These are phyloP conservation scores for Aristolochia fimbriata DNA, from an alignment of 164 flowering plant species.

Conservation along the genomic window DNA sequence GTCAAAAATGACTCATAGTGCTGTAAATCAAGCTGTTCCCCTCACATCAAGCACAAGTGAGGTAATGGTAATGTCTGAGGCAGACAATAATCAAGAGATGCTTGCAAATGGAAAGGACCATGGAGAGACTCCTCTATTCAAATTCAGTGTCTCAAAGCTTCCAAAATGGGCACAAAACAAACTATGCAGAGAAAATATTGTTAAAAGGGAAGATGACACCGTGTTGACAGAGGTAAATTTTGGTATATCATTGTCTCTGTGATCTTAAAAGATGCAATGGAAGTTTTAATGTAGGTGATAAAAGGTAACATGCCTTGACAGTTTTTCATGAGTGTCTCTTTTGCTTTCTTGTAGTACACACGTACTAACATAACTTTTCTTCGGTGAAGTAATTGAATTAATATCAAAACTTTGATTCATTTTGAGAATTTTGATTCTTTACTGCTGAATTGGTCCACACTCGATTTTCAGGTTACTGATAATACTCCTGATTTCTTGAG, in stretches of 20 bases:
- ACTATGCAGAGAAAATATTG: slow-evolving; percentile 12
- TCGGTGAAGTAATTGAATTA: background rate
- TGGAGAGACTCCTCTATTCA: slow-evolving; percentile 22
- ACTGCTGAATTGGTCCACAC: too few relatives aligned
- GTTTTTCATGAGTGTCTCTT: too few relatives aligned
- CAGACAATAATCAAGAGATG: slow-evolving; percentile 10
- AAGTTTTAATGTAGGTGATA: too few relatives aligned
- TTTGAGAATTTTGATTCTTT: too few relatives aligned
- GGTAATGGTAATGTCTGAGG: slow-evolving; percentile 11
- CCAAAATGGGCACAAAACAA: slow-evolving; percentile 71
- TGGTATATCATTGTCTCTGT: too few relatives aligned
- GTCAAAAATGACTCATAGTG: slow-evolving; percentile 38
- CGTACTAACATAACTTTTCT: background rate
- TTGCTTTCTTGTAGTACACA: background rate
- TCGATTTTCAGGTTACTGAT: too few relatives aligned
- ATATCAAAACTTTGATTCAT: too few relatives aligned
- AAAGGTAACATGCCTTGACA: too few relatives aligned
- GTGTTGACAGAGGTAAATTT: slow-evolving; percentile 30
- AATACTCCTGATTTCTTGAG: too few relatives aligned
- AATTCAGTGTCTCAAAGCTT: slow-evolving; percentile 64
- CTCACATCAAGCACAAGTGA: slow-evolving; percentile 20
- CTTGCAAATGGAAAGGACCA: background rate
- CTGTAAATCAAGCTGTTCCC: slow-evolving; percentile 25
- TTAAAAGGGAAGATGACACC: slow-evolving; percentile 7
- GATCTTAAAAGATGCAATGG: too few relatives aligned